Evolutionary conservation across 2,329 filamentous ascomycete genomes (phyloP), one percentile per base, ranked within the genome.

Genomic region (Colletotrichum caudatum): DNA sequence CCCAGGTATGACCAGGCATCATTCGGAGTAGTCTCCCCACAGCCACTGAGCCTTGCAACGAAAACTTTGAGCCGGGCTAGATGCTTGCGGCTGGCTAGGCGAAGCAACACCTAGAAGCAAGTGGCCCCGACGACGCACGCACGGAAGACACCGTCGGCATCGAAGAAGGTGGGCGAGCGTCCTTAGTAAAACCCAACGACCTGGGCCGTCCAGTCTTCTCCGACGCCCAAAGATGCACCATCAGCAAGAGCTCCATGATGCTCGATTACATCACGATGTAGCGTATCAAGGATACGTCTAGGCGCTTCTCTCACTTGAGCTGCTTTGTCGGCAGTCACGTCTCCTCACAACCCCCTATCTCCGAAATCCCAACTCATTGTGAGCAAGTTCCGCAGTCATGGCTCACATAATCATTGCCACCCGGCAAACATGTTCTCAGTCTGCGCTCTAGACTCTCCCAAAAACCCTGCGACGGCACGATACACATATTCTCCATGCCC

Each of bases 401-500:
- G n/a, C 23, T 58, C 9, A 54, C 48, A 54, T 20, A 5, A 9
- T 41, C 26, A 20, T 18, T 41, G 58, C n/a, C 26, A 26, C 33
- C 18, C 37, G 29, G 12, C 7, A 33, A 23, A n/a, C 20, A 64
- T 54, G 53, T 51, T 72, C 59, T 39, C 54, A 33, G 56, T 65
- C 9, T 39, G 46, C 23, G 16, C 54, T 50, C 59, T 66, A 5
- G 35, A 18, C 2, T 66, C 67, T 11, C 26, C 20, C 37, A 76
- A 77, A 44, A 74, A 75, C 44, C 54, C 68, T 18, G 74, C 76
- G 51, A 76, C 78, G 57, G 78, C 77, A 26, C 75, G 41, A 78
- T 82, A 64, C 82, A 84, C 71, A 72, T 84, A 20, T 72, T 75
- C 11, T 81, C 82, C 57, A 84, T 83, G 82, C 76, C 81, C 57